A percentile compares a stretch with the other conserved stretches of the same genome.
Conservation (phyloP, 164 flowering plant species). For the Houttuynia cordata region DNA sequence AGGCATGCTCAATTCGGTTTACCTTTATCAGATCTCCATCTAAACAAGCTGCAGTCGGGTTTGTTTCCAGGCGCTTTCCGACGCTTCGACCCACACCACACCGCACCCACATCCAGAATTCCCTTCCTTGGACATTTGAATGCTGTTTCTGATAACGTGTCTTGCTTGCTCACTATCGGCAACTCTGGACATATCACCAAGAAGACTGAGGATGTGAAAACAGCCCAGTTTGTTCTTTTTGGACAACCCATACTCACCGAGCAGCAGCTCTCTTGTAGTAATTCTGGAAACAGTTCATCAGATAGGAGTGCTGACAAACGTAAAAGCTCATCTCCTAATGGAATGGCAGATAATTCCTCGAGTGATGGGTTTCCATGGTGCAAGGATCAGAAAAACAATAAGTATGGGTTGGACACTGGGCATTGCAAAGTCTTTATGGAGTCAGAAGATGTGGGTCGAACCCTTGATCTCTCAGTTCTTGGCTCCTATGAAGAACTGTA, state of each 20-base stretch:
- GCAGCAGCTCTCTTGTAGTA: slow-evolving; percentile 46
- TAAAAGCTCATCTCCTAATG: slow-evolving; percentile 17
- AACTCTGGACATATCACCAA: slow-evolving; percentile 28
- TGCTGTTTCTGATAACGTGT: slow-evolving; percentile 36
- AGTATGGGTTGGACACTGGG: slow-evolving; percentile 35
- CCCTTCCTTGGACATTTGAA: slow-evolving; percentile 15
- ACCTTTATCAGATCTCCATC: slow-evolving; percentile 64
- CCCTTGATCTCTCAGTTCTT: slow-evolving; percentile 65
- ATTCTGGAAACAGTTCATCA: slow-evolving; percentile 34
- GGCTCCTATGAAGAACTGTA: slow-evolving; percentile 72
- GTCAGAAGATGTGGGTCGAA: slow-evolving; percentile 67
- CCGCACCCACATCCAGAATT: slow-evolving; percentile 20
- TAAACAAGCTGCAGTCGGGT: slow-evolving; percentile 47
- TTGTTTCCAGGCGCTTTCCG: slow-evolving; percentile 37
- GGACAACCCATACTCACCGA: slow-evolving; percentile 83
- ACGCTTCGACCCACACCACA: slow-evolving; percentile 16
- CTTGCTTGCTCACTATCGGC: slow-evolving; percentile 73
- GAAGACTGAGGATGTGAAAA: slow-evolving; percentile 29
- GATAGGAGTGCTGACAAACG: slow-evolving; percentile 30
- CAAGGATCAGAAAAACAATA: slow-evolving; percentile 14
- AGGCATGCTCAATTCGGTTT: slow-evolving; percentile 87
- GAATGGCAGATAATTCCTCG: slow-evolving; percentile 20
- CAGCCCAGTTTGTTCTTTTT: slow-evolving; percentile 64
- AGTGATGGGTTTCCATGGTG: slow-evolving; percentile 23
- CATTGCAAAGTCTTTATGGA: slow-evolving; percentile 80